Percentiles rank a stretch among this genome's conserved stretches.
Evolutionary conservation across 2,329 filamentous ascomycete species (phyloP).

Genomic region (Tolypocladium sp.): DNA sequence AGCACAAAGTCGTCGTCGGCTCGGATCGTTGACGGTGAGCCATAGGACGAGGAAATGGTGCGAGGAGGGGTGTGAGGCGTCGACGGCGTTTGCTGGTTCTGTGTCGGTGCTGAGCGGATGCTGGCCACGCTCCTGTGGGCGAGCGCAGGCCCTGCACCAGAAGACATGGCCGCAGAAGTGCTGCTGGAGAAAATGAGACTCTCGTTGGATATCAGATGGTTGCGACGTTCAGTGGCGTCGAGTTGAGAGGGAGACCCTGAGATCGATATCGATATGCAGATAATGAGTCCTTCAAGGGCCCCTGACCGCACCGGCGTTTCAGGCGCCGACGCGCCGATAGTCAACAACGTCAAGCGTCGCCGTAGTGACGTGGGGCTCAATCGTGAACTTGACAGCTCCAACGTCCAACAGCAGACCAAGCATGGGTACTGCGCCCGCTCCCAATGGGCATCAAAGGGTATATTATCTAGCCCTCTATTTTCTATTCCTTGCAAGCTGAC

Average conservation of each 20-base stretch:
- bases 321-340: conserved; percentile 18
- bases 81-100: conserved; percentile 22
- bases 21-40: conserved; percentile 51
- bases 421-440: conserved; percentile 4
- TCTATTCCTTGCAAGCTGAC: conserved; percentile 1
- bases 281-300: neutral
- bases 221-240: neutral
- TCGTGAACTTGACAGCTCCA: neutral
- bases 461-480: neutral
- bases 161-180: conserved; percentile 29
- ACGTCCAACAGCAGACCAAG: neutral
- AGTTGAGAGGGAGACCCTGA: neutral
- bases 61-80: conserved; percentile 55
- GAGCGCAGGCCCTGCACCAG: conserved; percentile 31
- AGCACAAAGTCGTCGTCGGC: conserved; percentile 79
- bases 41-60: conserved; percentile 43
- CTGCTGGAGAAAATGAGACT: neutral
- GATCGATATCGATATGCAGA: neutral
- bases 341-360: conserved; percentile 16
- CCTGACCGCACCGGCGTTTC: conserved; percentile 4
- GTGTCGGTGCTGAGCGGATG: conserved; percentile 38
- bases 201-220: neutral
- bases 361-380: conserved; percentile 18
- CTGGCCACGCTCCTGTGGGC: conserved; percentile 50
- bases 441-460: conserved; percentile 61